A percentile compares a stretch with the other conserved stretches of the same genome.
Evolutionary conservation across 768 basidiomycete species (phyloP).

Genomic region (Lactarius indigo): DNA sequence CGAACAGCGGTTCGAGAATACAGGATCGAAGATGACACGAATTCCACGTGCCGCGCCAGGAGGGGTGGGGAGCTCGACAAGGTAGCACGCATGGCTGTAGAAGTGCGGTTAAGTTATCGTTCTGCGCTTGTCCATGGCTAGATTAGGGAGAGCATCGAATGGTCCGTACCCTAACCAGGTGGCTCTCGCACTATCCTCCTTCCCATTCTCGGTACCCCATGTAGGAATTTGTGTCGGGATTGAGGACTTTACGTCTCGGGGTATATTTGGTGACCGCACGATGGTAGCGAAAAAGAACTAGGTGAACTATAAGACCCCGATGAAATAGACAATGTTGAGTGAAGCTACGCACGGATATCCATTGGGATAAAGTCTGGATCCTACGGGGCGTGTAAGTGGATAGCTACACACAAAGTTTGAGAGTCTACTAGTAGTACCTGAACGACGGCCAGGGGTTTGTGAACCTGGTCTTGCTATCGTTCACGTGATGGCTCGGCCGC

Average conservation of each 20-base stretch:
- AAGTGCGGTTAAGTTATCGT: neutral
- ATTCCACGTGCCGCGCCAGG: slow-evolving; percentile 35
- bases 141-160: neutral
- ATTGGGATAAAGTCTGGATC: slow-evolving; percentile 5
- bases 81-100: slow-evolving; percentile 38
- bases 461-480: slow-evolving; percentile 21
- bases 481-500: slow-evolving; percentile 22
- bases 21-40: slow-evolving; percentile 40
- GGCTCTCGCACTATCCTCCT: slow-evolving; percentile 19
- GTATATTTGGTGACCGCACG: slow-evolving; percentile 3
- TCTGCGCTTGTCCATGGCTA: no score
- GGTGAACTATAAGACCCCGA: neutral
- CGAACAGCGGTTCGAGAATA: slow-evolving; percentile 36
- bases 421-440: slow-evolving; percentile 12
- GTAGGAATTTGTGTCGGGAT: slow-evolving; percentile 16
- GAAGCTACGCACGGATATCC: slow-evolving; percentile 13
- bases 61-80: slow-evolving; percentile 37
- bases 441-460: slow-evolving; percentile 24
- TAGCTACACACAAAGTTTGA: neutral
- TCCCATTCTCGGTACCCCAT: slow-evolving; percentile 12
- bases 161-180: slow-evolving; percentile 22
- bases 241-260: slow-evolving; percentile 18
- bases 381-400: neutral
- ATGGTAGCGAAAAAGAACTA: slow-evolving; percentile 1
- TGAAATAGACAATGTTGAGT: neutral